Evolutionary conservation across 441 rosid species (phyloP).

Genomic region (Raphanus hybrid): DNA sequence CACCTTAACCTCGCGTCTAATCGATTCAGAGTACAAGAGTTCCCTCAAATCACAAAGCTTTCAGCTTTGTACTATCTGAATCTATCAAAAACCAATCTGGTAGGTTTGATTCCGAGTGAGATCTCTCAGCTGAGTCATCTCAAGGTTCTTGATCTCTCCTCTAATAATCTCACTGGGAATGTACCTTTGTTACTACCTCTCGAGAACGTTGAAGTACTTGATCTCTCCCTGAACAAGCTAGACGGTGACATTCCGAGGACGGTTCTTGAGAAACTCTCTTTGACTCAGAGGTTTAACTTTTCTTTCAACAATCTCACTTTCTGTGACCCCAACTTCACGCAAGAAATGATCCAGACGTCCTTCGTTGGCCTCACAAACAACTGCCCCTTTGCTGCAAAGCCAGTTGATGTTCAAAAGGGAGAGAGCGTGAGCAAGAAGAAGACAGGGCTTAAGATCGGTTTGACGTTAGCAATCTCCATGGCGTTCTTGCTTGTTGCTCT

Average conservation of each 20-base stretch:
- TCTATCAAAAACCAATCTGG: slow-evolving; percentile 70
- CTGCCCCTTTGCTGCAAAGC: slow-evolving; percentile 91
- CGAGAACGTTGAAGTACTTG: slow-evolving; percentile 59
- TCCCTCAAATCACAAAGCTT: slow-evolving; percentile 59
- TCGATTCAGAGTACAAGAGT: slow-evolving; percentile 62
- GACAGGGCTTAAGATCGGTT: slow-evolving; percentile 65
- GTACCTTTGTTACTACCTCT: slow-evolving; percentile 47
- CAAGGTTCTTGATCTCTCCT: slow-evolving; percentile 80
- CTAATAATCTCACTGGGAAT: slow-evolving; percentile 69
- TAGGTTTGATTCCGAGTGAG: slow-evolving; percentile 61
- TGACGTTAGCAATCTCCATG: slow-evolving; percentile 70
- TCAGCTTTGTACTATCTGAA: slow-evolving; percentile 65
- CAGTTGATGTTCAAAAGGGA: slow-evolving; percentile 53
- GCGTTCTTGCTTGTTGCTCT: slow-evolving; percentile 68
- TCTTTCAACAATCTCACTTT: slow-evolving; percentile 88
- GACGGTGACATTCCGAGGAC: slow-evolving; percentile 73
- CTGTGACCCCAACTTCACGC: slow-evolving; percentile 64
- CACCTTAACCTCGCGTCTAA: slow-evolving; percentile 81
- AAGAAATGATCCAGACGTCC: slow-evolving; percentile 53
- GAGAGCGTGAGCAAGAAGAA: slow-evolving; percentile 49
- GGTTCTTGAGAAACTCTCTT: slow-evolving; percentile 56
- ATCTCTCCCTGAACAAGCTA: slow-evolving; percentile 78
- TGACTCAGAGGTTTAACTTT: slow-evolving; percentile 78
- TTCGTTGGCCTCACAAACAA: slow-evolving; percentile 69
- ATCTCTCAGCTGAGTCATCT: slow-evolving; percentile 54